Evolutionary conservation across 352 stramenopile species (phyloP).

Genomic region (Pythium grandisporangium): DNA sequence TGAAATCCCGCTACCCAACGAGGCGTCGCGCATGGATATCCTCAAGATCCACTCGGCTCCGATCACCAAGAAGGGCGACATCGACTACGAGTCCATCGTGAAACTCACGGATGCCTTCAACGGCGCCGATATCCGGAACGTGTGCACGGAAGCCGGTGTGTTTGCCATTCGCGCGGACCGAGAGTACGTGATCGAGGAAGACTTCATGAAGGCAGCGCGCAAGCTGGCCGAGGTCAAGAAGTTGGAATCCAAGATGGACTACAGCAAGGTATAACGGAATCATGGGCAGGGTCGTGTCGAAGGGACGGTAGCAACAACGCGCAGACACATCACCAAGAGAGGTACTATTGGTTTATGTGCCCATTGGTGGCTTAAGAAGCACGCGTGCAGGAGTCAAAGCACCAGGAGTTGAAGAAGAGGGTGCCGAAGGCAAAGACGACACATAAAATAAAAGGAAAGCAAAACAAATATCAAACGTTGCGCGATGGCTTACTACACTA

Average conservation of each 20-base stretch:
- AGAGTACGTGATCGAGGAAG: slow-evolving; percentile 99
- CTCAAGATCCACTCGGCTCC: slow-evolving; percentile 98
- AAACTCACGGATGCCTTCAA: slow-evolving; percentile 99
- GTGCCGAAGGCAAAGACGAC: no score
- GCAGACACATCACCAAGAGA: no score
- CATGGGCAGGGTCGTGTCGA: no score
- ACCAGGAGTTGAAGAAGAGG: no score
- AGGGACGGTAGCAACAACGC: no score
- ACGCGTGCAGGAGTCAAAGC: no score
- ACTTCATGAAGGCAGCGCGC: slow-evolving; percentile 99
- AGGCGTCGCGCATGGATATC: slow-evolving; percentile 97
- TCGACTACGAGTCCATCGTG: slow-evolving; percentile 99
- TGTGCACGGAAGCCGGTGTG: slow-evolving; percentile 94
- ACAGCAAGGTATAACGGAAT: slow-evolving; percentile 99
- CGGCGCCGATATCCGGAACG: slow-evolving; percentile 99
- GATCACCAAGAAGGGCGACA: slow-evolving; percentile 99
- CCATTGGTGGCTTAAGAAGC: no score
- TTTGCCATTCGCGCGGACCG: slow-evolving; percentile 98
- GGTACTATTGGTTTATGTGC: no score
- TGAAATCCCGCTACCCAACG: slow-evolving; percentile 99
- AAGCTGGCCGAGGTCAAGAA: slow-evolving; percentile 99
- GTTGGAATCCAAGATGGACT: slow-evolving; percentile 99
- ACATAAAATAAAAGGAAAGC: no score
- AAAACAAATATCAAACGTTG: no score
- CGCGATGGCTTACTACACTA: no score